Conservation (phyloP, 495 filamentous ascomycete genomes). For the Neohortaea acidophila region DNA sequence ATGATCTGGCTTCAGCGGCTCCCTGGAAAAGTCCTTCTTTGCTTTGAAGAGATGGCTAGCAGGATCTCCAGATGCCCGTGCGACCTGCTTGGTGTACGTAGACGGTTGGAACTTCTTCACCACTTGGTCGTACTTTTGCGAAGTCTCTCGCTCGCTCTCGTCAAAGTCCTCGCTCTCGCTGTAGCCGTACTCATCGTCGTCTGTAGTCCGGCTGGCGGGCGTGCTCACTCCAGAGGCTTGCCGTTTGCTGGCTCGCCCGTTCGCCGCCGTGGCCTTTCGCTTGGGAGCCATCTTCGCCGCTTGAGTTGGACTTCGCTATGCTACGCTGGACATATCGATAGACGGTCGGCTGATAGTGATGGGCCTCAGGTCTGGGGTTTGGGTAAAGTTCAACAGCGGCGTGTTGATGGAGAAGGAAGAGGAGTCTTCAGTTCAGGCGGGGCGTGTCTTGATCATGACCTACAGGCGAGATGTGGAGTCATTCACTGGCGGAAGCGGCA, state of each 20-base stretch:
- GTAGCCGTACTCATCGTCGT: conserved; percentile 16
- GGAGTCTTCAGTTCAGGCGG: too few species aligned
- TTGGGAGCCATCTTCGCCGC: conserved; percentile 15
- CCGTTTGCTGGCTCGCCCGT: conserved; percentile 16
- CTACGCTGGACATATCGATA: too few species aligned
- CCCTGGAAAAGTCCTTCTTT: conserved; percentile 62
- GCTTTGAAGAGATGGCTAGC: conserved; percentile 38
- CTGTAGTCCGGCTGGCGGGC: conserved; percentile 15
- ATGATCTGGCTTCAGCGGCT: conserved; percentile 76
- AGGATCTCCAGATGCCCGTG: conserved; percentile 18
- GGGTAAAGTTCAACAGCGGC: too few species aligned
- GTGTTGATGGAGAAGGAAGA: background rate
- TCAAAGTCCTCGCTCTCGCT: conserved; percentile 10
- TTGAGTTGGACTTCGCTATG: too few species aligned
- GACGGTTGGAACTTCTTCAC: conserved; percentile 16
- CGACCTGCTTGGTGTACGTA: conserved; percentile 10
- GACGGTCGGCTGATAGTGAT: too few species aligned
- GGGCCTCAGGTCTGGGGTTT: too few species aligned
- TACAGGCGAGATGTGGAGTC: too few species aligned
- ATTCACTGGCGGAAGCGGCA: too few species aligned
- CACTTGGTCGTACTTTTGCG: conserved; percentile 13
- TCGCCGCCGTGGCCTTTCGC: conserved; percentile 17
- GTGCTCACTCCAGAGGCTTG: conserved; percentile 20
- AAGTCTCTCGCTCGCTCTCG: conserved; percentile 7
- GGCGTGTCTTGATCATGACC: too few species aligned